Percentiles rank a stretch among this genome's conserved stretches.
phyloP scores from a whole-genome alignment of 768 basidiomycete species.

The Scleroderma citrinum region DNA sequence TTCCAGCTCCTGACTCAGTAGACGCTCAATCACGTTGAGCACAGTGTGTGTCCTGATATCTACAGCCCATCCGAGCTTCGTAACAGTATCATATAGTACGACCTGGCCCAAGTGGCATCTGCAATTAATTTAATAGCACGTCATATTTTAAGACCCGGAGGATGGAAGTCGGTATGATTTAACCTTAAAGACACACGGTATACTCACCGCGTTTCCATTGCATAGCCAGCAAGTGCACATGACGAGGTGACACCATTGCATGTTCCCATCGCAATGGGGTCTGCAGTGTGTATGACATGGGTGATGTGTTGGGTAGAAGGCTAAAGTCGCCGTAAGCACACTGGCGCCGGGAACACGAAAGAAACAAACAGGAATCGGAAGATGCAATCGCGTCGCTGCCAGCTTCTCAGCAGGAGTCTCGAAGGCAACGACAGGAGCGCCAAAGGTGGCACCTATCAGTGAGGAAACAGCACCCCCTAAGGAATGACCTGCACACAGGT shows the following conservation, averaged over 20 bases:
- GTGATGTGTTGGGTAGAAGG: slow-evolving; percentile 72
- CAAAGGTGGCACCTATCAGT: slow-evolving; percentile 84
- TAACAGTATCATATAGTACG: slow-evolving; percentile 82
- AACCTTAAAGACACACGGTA: slow-evolving; percentile 1
- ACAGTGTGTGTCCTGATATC: slow-evolving; percentile 69
- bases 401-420: slow-evolving; percentile 75
- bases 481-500: slow-evolving; percentile 45
- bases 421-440: slow-evolving; percentile 86
- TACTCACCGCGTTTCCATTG: slow-evolving; percentile 63
- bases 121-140: neutral
- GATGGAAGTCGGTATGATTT: neutral
- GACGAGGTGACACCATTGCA: slow-evolving; percentile 73
- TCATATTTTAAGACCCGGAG: neutral
- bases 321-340: slow-evolving; percentile 33
- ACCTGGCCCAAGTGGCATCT: slow-evolving; percentile 86
- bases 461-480: slow-evolving; percentile 84
- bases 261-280: slow-evolving; percentile 85
- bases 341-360: neutral
- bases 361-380: slow-evolving; percentile 70
- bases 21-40: slow-evolving; percentile 59
- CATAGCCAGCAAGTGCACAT: slow-evolving; percentile 83
- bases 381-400: slow-evolving; percentile 74
- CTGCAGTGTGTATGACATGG: slow-evolving; percentile 89
- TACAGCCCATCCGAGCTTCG: slow-evolving; percentile 73
- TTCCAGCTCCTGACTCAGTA: slow-evolving; percentile 49